These are phyloP conservation scores for Septoria linicola DNA, from an alignment of 2,329 filamentous ascomycete genomes.

Conservation along the genomic window DNA sequence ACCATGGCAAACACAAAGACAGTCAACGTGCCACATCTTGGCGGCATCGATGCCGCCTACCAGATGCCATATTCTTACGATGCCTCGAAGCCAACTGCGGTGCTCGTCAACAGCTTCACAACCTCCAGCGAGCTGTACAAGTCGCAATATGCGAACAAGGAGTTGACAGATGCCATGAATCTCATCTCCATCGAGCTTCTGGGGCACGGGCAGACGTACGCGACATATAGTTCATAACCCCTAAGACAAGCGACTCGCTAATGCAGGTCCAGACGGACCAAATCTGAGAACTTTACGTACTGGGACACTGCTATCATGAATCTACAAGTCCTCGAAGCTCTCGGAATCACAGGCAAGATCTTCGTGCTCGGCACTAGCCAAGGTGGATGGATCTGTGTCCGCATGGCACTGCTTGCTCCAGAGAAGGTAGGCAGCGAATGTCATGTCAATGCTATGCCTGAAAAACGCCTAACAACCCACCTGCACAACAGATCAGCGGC, in stretches of 20 bases:
- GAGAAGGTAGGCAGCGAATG: too few species aligned
- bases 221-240: too few species aligned
- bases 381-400: slow-evolving; percentile 53
- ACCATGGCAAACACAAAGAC: slow-evolving; percentile 40
- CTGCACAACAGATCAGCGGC: slow-evolving; percentile 54
- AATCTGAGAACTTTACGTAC: slow-evolving; percentile 52
- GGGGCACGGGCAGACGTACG: slow-evolving; percentile 51
- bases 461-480: too few species aligned
- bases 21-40: slow-evolving; percentile 51
- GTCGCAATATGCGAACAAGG: slow-evolving; percentile 32
- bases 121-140: slow-evolving; percentile 48
- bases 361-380: slow-evolving; percentile 55
- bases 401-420: slow-evolving; percentile 55
- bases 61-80: slow-evolving; percentile 42
- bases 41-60: slow-evolving; percentile 52
- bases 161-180: slow-evolving; percentile 44
- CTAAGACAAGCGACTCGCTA: too few species aligned
- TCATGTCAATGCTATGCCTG: too few species aligned
- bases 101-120: slow-evolving; percentile 54
- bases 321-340: slow-evolving; percentile 41
- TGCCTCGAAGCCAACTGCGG: slow-evolving; percentile 49
- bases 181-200: slow-evolving; percentile 55
- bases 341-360: slow-evolving; percentile 45
- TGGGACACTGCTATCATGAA: slow-evolving; percentile 50
- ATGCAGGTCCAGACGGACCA: slow-evolving; percentile 32